Evolutionary conservation across 257 asterid species (phyloP).

Genomic region (Primulina eburnea): DNA sequence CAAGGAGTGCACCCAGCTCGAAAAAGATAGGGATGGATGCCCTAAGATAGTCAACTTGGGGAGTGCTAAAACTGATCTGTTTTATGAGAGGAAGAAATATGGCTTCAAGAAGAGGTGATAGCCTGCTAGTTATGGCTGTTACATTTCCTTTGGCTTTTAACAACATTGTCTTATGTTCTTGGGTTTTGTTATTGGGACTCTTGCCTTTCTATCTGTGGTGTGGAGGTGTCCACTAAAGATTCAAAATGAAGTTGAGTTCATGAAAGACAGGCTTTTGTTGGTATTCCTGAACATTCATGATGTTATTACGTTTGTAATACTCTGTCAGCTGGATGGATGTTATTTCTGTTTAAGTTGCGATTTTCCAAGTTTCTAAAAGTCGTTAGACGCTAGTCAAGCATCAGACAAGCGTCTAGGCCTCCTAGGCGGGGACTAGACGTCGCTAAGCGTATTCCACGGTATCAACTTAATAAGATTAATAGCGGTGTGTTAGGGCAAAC

Average conservation of each 20-base stretch:
- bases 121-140: slow-evolving; percentile 4
- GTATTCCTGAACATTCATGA: not conserved
- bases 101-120: slow-evolving; percentile 82
- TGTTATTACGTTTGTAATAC: not conserved
- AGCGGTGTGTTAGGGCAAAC: no score
- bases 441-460: no score
- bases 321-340: not conserved
- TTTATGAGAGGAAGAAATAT: slow-evolving; percentile 79
- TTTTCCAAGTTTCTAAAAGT: no score
- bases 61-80: slow-evolving; percentile 81
- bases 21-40: slow-evolving; percentile 73
- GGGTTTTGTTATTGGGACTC: not conserved
- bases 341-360: not conserved
- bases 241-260: not conserved
- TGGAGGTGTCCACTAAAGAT: not conserved
- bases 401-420: no score
- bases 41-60: slow-evolving; percentile 85
- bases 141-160: not conserved
- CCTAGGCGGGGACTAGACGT: no score
- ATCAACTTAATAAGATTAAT: no score
- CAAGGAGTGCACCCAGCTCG: slow-evolving; percentile 89
- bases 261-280: not conserved
- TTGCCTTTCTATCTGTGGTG: not conserved
- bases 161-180: slow-evolving; percentile 4
- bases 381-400: no score